Evolutionary conservation across 2,329 filamentous ascomycete species (phyloP), one percentile per base, ranked within the genome.

Genomic region (Trematosphaeria pertusa): DNA sequence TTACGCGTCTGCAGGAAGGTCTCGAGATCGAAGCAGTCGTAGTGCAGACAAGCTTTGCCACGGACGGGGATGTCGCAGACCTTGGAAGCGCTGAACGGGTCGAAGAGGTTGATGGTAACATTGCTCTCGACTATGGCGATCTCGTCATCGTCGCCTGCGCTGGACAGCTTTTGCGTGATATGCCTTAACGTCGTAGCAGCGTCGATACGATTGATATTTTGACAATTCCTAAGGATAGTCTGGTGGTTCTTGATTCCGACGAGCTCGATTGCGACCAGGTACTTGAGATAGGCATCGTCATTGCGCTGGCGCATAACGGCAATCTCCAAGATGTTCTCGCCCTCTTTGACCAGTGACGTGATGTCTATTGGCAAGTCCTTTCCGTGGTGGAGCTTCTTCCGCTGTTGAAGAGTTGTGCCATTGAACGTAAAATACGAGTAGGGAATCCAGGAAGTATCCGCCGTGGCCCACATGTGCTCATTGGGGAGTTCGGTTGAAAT

Each of bases 21-120:
- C 15, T 88, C 81, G 6, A 97, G 83, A 67, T 97, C 93, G 65
- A 97, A 97, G 65, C 91, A 96, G 65, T 97, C 90, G 26, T 87
- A 76, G 65, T 99, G 93, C 18, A 76, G 75, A 68, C 94, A 99
- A 3, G 70, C 59, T 6, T 62, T 74, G 19, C 90, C 86, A 20
- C 92, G 86, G 2, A 87, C 89, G 1, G 94, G 93, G 0, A 81
- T 78, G 4, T 81, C 75, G 65, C 88, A 91, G 9, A 94, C 71
- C 6, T 55, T 61, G 26, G 65, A 69, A 31, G 65, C 69, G 37
- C 67, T 72, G 54, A 78, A 75, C 0, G 78, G 78, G 43, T 81
- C 79, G 49, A 73, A 69, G 10, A 81, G 62, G 5, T 65, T 69
- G 52, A 81, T 74, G 4, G 69, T 75, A 10, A 76, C 51, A 14